A percentile compares a stretch with the other conserved stretches of the same genome.
Evolutionary conservation across 2,329 filamentous ascomycete species (phyloP).

Genomic region (Apiospora koreana): DNA sequence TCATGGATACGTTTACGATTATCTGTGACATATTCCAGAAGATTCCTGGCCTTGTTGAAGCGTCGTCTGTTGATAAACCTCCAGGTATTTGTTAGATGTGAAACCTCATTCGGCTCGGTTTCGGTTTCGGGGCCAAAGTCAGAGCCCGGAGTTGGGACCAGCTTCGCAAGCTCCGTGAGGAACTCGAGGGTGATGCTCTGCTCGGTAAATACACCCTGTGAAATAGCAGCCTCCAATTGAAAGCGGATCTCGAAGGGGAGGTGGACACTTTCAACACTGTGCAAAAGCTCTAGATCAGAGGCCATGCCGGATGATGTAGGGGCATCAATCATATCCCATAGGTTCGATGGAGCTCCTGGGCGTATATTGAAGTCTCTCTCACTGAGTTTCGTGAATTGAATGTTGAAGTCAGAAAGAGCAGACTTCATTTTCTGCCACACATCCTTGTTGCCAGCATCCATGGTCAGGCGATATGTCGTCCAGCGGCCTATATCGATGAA

Average conservation of each 20-base stretch:
- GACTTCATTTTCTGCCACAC: slow-evolving; percentile 45
- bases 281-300: slow-evolving; percentile 32
- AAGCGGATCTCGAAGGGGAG: slow-evolving; percentile 78
- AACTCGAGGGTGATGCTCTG: slow-evolving; percentile 71
- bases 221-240: slow-evolving; percentile 92
- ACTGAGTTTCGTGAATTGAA: slow-evolving; percentile 48
- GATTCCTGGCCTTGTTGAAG: slow-evolving; percentile 55
- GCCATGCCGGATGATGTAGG: slow-evolving; percentile 16
- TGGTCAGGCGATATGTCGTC: slow-evolving; percentile 53
- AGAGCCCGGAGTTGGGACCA: slow-evolving; percentile 37
- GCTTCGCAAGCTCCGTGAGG: slow-evolving; percentile 56
- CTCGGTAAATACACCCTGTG: slow-evolving; percentile 74
- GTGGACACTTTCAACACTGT: slow-evolving; percentile 37
- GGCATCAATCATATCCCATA: slow-evolving; percentile 45
- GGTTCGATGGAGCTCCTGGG: slow-evolving; percentile 31
- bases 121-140: not conserved
- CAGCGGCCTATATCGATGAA: slow-evolving; percentile 58
- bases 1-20: slow-evolving; percentile 62
- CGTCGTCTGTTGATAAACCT: slow-evolving; percentile 15
- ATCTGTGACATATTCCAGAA: slow-evolving; percentile 76
- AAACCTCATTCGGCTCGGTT: not conserved
- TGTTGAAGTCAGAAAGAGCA: slow-evolving; percentile 72
- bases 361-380: slow-evolving; percentile 42
- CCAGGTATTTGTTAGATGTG: slow-evolving; percentile 17
- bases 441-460: slow-evolving; percentile 33